Conservation (phyloP, 106 monocot genomes). For the Agapanthus africanus region DNA sequence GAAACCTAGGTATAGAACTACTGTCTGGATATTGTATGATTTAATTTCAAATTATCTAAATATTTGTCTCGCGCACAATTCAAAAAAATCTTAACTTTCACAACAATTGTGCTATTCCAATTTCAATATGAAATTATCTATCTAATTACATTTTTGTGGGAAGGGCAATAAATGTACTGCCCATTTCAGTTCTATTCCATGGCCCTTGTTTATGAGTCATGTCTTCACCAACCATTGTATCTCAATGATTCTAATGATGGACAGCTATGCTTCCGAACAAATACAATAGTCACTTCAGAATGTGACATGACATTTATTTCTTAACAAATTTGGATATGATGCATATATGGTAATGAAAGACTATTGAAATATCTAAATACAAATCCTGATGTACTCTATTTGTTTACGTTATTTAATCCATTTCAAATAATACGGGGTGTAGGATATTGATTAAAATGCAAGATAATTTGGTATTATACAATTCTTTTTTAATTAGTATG, state of each 20-base stretch:
- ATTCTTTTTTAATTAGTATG: no score
- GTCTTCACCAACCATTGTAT: not conserved
- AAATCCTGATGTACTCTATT: not conserved
- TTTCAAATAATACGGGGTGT: no score
- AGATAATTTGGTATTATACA: no score
- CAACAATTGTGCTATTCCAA: not conserved
- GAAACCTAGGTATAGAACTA: not conserved
- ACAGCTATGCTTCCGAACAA: not conserved
- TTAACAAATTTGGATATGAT: not conserved
- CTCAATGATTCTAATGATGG: not conserved
- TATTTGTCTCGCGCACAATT: not conserved
- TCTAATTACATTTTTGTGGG: slow-evolving; percentile 1
- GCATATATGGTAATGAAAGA: not conserved
- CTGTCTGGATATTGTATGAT: not conserved
- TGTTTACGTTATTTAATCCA: no score
- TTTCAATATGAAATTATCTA: not conserved
- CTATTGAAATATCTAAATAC: not conserved
- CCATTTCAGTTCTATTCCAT: not conserved
- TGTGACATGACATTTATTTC: not conserved
- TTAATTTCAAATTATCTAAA: not conserved
- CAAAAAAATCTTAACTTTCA: not conserved
- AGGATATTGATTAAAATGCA: no score
- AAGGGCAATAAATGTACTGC: not conserved
- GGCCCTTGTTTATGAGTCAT: no score
- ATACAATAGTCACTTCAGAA: no score